Percentiles rank a stretch among this genome's conserved stretches.
These are phyloP conservation scores for Chalciporus sp. DNA, from an alignment of 1,284 basidiomycete species.

Conservation along the genomic window DNA sequence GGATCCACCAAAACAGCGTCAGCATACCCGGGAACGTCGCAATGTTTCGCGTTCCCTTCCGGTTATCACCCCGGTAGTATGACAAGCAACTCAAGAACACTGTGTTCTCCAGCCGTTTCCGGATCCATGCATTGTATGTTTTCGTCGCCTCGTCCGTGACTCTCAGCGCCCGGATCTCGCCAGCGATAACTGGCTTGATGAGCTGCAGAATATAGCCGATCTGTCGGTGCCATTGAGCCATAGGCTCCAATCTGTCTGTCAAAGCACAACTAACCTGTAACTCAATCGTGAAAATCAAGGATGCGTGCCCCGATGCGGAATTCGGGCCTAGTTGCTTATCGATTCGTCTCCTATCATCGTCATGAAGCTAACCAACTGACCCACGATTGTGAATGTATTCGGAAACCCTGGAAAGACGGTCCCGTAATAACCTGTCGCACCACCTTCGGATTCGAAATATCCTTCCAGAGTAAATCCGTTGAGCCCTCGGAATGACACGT, in stretches of 20 bases:
- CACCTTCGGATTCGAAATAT: constrained; percentile 47
- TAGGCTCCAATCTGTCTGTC: neutral
- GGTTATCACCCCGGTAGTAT: constrained; percentile 47
- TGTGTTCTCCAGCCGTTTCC: constrained; percentile 42
- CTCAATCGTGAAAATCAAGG: constrained; percentile 41
- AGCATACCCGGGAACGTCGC: constrained; percentile 49
- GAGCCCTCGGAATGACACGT: constrained; percentile 42
- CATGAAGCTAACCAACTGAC: constrained; percentile 28
- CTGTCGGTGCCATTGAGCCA: constrained; percentile 30
- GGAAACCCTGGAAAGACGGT: constrained; percentile 52
- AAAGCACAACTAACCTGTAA: neutral
- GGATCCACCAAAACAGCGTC: constrained; percentile 30
- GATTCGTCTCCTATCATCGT: neutral
- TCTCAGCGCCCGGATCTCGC: constrained; percentile 48
- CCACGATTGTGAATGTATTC: constrained; percentile 49
- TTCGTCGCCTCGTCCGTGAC: constrained; percentile 39
- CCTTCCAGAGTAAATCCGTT: constrained; percentile 40
- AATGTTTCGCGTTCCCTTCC: constrained; percentile 25
- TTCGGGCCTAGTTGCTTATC: constrained; percentile 41
- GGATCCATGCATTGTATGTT: constrained; percentile 50
- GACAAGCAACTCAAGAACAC: constrained; percentile 48
- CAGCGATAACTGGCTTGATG: constrained; percentile 49
- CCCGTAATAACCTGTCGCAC: constrained; percentile 51
- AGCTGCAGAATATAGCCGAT: constrained; percentile 48
- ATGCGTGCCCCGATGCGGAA: constrained; percentile 53